Evolutionary conservation across 331 rosid genomes (phyloP).

Genomic region (Saraca asoca): DNA sequence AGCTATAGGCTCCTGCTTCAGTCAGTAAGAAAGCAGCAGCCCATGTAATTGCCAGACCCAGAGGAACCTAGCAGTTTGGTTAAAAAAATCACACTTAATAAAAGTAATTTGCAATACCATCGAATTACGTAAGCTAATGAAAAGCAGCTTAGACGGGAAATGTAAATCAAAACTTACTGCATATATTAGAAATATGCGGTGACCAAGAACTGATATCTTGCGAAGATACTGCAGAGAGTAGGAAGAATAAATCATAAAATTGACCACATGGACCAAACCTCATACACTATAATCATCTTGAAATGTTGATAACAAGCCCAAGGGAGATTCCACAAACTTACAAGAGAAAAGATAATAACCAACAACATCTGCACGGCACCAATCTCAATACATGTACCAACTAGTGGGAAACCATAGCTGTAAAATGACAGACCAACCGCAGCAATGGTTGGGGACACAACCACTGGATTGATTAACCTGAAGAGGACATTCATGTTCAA

Average conservation of each 20-base stretch:
- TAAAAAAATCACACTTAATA: conserved; percentile 32
- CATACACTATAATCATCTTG: conserved; percentile 3
- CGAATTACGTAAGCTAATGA: background rate
- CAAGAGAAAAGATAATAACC: conserved; percentile 86
- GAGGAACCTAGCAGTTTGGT: conserved; percentile 73
- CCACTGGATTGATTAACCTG: conserved; percentile 98
- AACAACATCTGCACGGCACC: conserved; percentile 92
- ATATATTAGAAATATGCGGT: conserved; percentile 88
- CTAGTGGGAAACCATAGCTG: conserved; percentile 86
- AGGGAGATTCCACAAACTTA: conserved; percentile 52
- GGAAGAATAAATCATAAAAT: conserved; percentile 26
- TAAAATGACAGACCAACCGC: conserved; percentile 99
- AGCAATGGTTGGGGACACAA: conserved; percentile 96
- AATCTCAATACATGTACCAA: conserved; percentile 94
- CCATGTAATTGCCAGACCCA: conserved; percentile 97
- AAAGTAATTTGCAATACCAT: conserved; percentile 22
- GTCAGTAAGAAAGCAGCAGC: conserved; percentile 88
- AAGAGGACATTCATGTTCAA: conserved; percentile 30
- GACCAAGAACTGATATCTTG: conserved; percentile 89
- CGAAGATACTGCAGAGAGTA: conserved; percentile 79
- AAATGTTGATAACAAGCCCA: background rate
- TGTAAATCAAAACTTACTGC: conserved; percentile 63
- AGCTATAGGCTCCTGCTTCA: conserved; percentile 78
- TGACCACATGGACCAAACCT: conserved; percentile 1
- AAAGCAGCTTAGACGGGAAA: conserved; percentile 7